Evolutionary conservation across 805 yeast genomes (phyloP).

Genomic region (Vanderwaltozyma tropicalis): DNA sequence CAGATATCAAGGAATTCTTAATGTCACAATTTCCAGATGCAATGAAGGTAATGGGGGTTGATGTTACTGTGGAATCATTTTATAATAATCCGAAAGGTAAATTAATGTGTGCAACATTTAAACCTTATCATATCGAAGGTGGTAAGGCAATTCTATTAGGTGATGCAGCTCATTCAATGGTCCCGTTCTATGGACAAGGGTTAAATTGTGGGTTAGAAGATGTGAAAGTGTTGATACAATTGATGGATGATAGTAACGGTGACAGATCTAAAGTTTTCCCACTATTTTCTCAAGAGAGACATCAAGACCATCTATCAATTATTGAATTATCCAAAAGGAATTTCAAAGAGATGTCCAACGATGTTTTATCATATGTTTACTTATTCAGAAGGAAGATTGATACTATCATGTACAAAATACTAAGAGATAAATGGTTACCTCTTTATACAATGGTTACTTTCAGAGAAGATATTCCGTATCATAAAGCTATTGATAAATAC

Average conservation of each 20-base stretch:
- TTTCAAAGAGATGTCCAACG: conserved; percentile 78
- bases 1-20: conserved; percentile 46
- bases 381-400: conserved; percentile 61
- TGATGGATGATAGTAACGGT: conserved; percentile 31
- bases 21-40: conserved; percentile 64
- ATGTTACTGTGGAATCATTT: conserved; percentile 40
- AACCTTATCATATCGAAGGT: conserved; percentile 57
- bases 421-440: conserved; percentile 68
- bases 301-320: conserved; percentile 63
- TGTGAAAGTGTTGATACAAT: conserved; percentile 52
- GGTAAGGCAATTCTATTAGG: conserved; percentile 60
- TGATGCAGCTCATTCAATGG: conserved; percentile 95
- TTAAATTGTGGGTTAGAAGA: conserved; percentile 96
- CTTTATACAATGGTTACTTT: conserved; percentile 89
- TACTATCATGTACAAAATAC: conserved; percentile 44
- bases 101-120: conserved; percentile 60
- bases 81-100: conserved; percentile 61
- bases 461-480: conserved; percentile 70
- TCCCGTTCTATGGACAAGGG: conserved; percentile 96
- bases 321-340: conserved; percentile 69
- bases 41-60: conserved; percentile 50
- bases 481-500: conserved; percentile 50
- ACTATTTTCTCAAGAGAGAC: conserved; percentile 44
- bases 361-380: conserved; percentile 54
- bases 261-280: conserved; percentile 42